These are phyloP conservation scores for Pigoraptor vietnamica DNA, from an alignment of 78 protist species.

Conservation along the genomic window DNA sequence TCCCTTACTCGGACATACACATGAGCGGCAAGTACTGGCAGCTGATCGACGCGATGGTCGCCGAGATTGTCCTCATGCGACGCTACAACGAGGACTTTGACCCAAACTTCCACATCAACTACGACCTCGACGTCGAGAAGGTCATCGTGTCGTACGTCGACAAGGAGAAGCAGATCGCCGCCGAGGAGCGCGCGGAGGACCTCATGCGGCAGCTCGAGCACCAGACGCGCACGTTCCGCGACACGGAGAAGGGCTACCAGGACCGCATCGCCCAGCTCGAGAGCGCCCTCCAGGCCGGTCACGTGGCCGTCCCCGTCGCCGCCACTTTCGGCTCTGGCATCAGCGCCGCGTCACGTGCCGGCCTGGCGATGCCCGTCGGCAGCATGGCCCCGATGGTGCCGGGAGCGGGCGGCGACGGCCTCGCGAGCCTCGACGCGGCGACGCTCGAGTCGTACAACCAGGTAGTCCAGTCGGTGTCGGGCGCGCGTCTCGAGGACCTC, in stretches of 20 bases:
- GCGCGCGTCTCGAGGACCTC: neutral
- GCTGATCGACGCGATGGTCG: neutral
- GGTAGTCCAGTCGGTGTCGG: neutral
- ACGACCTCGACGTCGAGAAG: neutral
- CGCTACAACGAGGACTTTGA: neutral
- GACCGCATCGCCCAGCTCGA: neutral
- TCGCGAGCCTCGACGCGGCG: neutral
- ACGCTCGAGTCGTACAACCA: neutral
- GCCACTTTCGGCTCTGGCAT: neutral
- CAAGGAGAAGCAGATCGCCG: neutral
- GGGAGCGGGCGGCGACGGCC: neutral
- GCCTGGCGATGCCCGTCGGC: too few species aligned
- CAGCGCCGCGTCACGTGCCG: neutral
- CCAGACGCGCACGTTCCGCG: neutral
- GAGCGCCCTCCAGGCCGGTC: neutral
- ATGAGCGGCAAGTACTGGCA: slow-evolving; percentile 8
- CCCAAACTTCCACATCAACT: neutral
- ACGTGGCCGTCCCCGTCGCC: neutral
- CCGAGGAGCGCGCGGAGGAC: neutral
- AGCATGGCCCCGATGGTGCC: neutral
- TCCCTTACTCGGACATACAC: neutral
- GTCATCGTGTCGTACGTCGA: neutral
- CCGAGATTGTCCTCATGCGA: neutral
- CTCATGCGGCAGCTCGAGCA: neutral
- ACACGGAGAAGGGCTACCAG: neutral